phyloP scores from a whole-genome alignment of 305 asterid genomes.

The Rubia tinctorum region DNA sequence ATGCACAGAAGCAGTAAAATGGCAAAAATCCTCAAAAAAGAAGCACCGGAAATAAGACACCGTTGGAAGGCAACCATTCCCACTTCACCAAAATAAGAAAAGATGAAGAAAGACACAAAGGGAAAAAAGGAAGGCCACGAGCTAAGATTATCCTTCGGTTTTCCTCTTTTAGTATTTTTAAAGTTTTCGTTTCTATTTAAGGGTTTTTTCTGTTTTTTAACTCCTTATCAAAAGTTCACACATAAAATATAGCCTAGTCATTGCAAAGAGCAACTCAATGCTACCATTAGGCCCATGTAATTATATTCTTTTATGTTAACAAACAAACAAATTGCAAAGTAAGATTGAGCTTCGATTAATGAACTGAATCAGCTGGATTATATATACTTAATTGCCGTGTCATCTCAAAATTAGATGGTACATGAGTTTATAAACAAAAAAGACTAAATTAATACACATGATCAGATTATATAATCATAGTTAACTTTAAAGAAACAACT shows the following conservation, averaged over 20 bases:
- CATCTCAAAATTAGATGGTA: no score
- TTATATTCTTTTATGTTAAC: no score
- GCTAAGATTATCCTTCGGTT: not conserved
- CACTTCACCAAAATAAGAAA: slow-evolving; percentile 32
- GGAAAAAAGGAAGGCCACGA: slow-evolving; percentile 32
- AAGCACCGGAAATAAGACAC: not conserved
- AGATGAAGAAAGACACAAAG: slow-evolving; percentile 44
- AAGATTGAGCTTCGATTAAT: no score
- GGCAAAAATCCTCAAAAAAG: not conserved
- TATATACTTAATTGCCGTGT: no score
- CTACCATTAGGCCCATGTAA: not conserved
- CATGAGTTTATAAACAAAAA: no score
- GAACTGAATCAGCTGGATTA: no score
- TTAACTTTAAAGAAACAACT: no score
- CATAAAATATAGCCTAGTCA: not conserved
- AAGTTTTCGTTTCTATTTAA: not conserved
- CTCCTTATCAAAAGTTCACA: not conserved
- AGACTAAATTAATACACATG: no score
- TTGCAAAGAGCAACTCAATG: not conserved
- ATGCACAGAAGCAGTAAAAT: slow-evolving; percentile 18
- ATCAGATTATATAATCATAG: no score
- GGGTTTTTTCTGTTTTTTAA: not conserved
- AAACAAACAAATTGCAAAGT: no score
- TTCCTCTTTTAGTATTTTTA: not conserved
- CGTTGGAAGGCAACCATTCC: slow-evolving; percentile 15